Percentiles rank a stretch among this genome's conserved stretches.
Conservation (phyloP, 805 yeast species). For the Starmerella scarabaei region DNA sequence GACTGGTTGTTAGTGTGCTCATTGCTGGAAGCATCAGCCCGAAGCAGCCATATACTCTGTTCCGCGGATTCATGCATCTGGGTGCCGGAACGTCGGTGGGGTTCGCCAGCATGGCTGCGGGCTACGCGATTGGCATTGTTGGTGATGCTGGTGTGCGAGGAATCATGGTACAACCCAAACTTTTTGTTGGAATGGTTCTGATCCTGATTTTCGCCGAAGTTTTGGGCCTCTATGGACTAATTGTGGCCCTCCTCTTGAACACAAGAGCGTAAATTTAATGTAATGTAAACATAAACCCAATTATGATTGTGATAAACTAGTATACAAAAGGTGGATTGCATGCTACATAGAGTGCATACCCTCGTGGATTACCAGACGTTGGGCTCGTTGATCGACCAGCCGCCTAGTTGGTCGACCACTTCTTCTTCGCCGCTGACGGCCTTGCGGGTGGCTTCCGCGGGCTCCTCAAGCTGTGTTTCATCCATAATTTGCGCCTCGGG, state of each 20-base stretch:
- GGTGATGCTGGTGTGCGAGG: constrained; percentile 90
- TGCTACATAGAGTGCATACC: background rate
- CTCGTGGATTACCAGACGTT: background rate
- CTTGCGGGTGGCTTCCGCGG: constrained; percentile 6
- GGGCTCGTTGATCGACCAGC: constrained; percentile 1
- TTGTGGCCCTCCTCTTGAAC: constrained; percentile 81
- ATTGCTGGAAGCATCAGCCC: constrained; percentile 79
- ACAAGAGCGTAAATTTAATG: constrained; percentile 31
- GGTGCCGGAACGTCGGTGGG: constrained; percentile 95
- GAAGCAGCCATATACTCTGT: constrained; percentile 62
- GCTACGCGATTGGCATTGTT: constrained; percentile 89
- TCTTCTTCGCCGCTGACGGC: constrained; percentile 28
- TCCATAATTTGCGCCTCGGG: no score
- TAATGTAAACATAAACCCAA: background rate
- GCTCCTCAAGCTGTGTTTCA: constrained; percentile 5
- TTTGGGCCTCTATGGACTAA: constrained; percentile 85
- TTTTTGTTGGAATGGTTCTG: constrained; percentile 80
- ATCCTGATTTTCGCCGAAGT: constrained; percentile 87
- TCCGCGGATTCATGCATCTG: constrained; percentile 95
- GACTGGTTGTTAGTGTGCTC: constrained; percentile 88
- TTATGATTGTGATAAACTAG: background rate
- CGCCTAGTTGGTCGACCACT: constrained; percentile 1
- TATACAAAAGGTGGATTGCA: background rate
- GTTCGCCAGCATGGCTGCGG: constrained; percentile 89
- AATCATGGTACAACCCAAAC: constrained; percentile 73